Base-by-base conservation (phyloP, 352 stramenopile genomes). In the Globisporangium ultimum region DNA sequence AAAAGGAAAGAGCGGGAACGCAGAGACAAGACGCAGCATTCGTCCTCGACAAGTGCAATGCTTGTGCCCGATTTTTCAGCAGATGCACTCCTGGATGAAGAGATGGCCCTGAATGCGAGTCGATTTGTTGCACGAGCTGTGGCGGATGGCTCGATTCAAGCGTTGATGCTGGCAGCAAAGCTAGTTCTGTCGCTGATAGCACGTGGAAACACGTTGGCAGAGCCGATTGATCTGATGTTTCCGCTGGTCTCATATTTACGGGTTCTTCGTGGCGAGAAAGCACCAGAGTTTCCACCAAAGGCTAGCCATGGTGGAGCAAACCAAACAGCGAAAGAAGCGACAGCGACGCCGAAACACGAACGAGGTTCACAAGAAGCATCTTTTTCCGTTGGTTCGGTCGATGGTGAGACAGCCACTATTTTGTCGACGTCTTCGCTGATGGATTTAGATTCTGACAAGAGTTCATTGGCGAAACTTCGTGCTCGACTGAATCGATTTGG, bases 1-100 rank as follows among this genome's bases (percentile, higher is more conserved):
- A 91, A 88, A 57, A 71, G 84, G 18, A 92, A 94, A 66, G 87
- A 93, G 18, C 64, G 84, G 28, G 78, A 91, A n/a, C 75, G 76
- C 47, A 92, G 91, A 60, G 80, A 91, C 14, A 91, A 88, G 42
- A 64, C 63, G 28, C 55, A 70, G 28, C 70, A 74, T 40, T 61
- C 59, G 12, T 60, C 66, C 13, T 60, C 70, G 18, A 53, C 64
- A 12, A 76, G 64, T 22, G 49, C 74, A 7, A 93, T 95, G 86
- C 71, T 93, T 1, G 74, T 72, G 15, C 84, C 84, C 0, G 86
- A 95, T 55, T 72, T 95, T 58, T 67, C 70, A 1, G 71, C 81
- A 1, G 75, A 85, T 5, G 76, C 76, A 3, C 62, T 96, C 12
- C 54, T 64, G 1, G 48, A 64, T 0, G 77, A 84, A 38, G 83